Conservation (phyloP, 2,329 filamentous ascomycete genomes). For the Macrophomina tecta region DNA sequence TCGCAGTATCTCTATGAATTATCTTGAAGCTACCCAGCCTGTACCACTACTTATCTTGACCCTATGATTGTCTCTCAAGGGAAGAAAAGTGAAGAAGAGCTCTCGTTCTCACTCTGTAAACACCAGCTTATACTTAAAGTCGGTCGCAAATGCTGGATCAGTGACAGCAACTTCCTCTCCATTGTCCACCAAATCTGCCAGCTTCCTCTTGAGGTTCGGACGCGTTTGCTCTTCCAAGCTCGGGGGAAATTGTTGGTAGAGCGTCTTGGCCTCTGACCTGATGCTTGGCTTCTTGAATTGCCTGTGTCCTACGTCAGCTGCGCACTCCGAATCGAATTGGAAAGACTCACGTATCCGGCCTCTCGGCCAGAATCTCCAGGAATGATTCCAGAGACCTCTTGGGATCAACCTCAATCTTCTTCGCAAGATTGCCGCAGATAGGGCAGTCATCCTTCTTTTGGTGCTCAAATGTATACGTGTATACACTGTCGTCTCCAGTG, state of each 20-base stretch:
- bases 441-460: constrained; percentile 94
- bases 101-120: constrained; percentile 42
- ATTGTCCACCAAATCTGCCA: constrained; percentile 76
- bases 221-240: constrained; percentile 84
- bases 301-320: constrained; percentile 34
- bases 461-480: constrained; percentile 96
- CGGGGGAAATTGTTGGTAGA: constrained; percentile 87
- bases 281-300: constrained; percentile 95
- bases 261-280: constrained; percentile 77
- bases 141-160: constrained; percentile 83
- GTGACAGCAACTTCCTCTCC: constrained; percentile 92
- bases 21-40: too few relatives aligned
- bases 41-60: too few relatives aligned
- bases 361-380: constrained; percentile 79
- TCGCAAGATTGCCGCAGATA: constrained; percentile 85
- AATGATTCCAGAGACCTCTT: constrained; percentile 80
- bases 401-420: constrained; percentile 74
- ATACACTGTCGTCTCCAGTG: constrained; percentile 91
- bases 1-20: too few relatives aligned
- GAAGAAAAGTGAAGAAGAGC: too few relatives aligned
- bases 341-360: constrained; percentile 70
- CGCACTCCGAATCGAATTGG: neutral
- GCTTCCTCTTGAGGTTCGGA: constrained; percentile 78
- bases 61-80: too few relatives aligned
- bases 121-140: constrained; percentile 66